Percentiles rank a stretch among this genome's conserved stretches.
phyloP scores from a whole-genome alignment of 1,284 basidiomycete genomes.

The Moesziomyces parantarcticus region DNA sequence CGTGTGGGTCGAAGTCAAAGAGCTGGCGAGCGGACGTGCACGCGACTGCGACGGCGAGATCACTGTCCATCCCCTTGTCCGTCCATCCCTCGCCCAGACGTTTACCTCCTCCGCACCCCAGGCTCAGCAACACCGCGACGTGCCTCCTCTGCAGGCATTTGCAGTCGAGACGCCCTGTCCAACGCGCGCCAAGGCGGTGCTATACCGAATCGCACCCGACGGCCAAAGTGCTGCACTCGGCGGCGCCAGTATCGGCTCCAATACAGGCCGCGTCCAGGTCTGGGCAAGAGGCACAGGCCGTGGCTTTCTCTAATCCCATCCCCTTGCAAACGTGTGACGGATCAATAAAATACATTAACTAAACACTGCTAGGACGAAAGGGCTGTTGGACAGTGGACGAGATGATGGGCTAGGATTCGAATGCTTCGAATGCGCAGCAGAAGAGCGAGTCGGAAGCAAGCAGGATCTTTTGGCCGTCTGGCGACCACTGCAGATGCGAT shows the following conservation, averaged over 20 bases:
- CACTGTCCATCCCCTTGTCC: conserved; percentile 42
- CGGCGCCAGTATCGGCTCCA: conserved; percentile 28
- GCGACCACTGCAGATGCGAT: conserved; percentile 81
- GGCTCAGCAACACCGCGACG: neutral
- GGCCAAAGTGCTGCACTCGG: conserved; percentile 43
- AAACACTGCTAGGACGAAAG: neutral
- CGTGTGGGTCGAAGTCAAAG: conserved; percentile 54
- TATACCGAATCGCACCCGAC: conserved; percentile 47
- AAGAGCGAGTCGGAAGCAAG: conserved; percentile 79
- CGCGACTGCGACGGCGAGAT: conserved; percentile 57
- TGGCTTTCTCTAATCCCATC: conserved; percentile 30
- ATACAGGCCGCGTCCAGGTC: conserved; percentile 39
- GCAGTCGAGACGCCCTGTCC: conserved; percentile 48
- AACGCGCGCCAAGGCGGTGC: conserved; percentile 33
- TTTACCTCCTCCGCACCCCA: neutral
- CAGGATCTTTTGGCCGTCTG: conserved; percentile 81
- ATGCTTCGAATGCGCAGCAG: conserved; percentile 73
- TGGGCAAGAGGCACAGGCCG: conserved; percentile 50
- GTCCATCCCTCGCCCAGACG: conserved; percentile 32
- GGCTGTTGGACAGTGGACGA: neutral
- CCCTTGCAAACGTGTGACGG: neutral
- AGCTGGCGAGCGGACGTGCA: conserved; percentile 47
- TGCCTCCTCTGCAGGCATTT: conserved; percentile 38
- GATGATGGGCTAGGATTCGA: conserved; percentile 5
- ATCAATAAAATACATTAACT: conserved; percentile 14